These are phyloP conservation scores for Tremellales sp. DNA, from an alignment of 1,284 basidiomycete genomes.

Conservation along the genomic window DNA sequence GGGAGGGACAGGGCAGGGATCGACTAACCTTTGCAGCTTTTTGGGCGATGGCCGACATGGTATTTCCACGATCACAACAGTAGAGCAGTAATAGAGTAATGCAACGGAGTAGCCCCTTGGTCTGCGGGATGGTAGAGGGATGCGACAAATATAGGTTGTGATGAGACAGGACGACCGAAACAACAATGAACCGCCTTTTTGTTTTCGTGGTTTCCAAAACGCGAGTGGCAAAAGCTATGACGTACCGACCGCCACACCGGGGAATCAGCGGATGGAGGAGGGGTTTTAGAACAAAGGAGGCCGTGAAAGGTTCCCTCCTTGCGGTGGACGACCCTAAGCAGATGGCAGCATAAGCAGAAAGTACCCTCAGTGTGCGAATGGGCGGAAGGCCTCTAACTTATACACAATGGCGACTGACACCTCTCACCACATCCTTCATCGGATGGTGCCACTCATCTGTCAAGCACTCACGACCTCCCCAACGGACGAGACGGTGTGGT, in stretches of 20 bases:
- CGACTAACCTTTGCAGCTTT: slow-evolving; percentile 33
- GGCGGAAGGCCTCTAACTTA: too few relatives aligned
- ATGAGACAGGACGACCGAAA: not conserved
- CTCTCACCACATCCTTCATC: slow-evolving; percentile 30
- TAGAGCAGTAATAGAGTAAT: not conserved
- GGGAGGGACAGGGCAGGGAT: too few relatives aligned
- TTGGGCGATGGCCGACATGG: slow-evolving; percentile 25
- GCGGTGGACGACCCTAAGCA: too few relatives aligned
- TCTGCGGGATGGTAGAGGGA: not conserved
- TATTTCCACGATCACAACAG: not conserved
- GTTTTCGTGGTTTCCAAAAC: not conserved
- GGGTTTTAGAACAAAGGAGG: too few relatives aligned
- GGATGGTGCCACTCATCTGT: slow-evolving; percentile 37
- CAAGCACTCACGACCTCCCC: slow-evolving; percentile 32
- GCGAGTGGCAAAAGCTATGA: not conserved
- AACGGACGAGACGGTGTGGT: slow-evolving; percentile 26
- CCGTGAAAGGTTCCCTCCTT: too few relatives aligned
- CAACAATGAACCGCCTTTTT: not conserved
- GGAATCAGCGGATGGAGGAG: too few relatives aligned
- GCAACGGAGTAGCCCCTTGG: not conserved
- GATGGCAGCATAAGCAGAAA: too few relatives aligned
- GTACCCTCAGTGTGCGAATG: too few relatives aligned
- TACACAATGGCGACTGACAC: slow-evolving; percentile 21
- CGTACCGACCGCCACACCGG: too few relatives aligned
- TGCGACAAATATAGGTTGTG: not conserved